A percentile compares a stretch with the other conserved stretches of the same genome.
Evolutionary conservation across 371 early-diverging fungal species (phyloP).

Genomic region (Mucor piriformis): DNA sequence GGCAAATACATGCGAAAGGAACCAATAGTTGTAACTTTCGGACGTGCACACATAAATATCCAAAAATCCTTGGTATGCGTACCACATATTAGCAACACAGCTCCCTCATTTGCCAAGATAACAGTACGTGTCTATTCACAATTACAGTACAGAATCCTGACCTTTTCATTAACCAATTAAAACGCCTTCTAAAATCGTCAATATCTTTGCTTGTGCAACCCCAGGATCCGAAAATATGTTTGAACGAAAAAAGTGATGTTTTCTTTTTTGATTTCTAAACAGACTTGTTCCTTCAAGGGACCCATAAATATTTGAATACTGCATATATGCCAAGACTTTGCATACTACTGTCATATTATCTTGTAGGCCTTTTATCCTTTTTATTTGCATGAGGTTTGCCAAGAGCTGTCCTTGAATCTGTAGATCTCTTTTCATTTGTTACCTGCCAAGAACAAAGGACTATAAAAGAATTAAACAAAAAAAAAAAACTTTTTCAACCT

Average conservation of each 20-base stretch:
- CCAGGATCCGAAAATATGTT: not conserved
- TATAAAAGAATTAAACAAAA: not conserved
- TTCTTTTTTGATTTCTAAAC: not conserved
- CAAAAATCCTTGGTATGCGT: not conserved
- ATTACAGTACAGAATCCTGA: not conserved
- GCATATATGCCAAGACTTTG: not conserved
- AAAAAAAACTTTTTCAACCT: not conserved
- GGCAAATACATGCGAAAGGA: not conserved
- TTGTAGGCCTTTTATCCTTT: not conserved
- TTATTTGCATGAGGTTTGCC: constrained; percentile 1
- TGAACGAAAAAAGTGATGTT: not conserved
- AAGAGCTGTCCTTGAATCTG: not conserved
- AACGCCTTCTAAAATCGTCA: not conserved
- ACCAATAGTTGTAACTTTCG: not conserved
- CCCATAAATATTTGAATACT: not conserved
- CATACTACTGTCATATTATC: not conserved
- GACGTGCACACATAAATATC: not conserved
- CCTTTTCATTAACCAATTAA: not conserved
- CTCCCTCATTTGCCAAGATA: not conserved
- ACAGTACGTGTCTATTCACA: not conserved
- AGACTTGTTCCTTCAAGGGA: not conserved
- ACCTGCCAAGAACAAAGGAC: not conserved
- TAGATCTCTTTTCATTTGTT: not conserved
- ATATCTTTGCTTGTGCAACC: not conserved
- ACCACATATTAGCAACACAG: not conserved